phyloP scores from a whole-genome alignment of 805 yeast species.

The Torulaspora microellipsoides region DNA sequence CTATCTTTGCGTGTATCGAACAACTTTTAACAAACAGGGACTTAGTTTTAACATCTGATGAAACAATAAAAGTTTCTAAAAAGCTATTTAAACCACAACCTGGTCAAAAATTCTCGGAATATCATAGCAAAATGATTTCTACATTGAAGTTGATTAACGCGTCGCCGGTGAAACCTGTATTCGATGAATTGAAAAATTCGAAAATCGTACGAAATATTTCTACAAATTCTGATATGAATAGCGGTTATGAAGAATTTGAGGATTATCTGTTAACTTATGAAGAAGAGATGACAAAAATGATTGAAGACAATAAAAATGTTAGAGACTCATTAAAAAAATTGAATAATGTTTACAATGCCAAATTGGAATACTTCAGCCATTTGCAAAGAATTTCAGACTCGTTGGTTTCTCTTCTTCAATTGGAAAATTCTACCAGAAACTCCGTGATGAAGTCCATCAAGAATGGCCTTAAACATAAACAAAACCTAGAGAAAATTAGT shows the following conservation, averaged over 20 bases:
- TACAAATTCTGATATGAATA: slow-evolving; percentile 7
- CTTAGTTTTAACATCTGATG: slow-evolving; percentile 22
- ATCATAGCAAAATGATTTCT: slow-evolving; percentile 30
- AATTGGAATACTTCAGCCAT: slow-evolving; percentile 76
- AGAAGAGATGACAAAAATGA: slow-evolving; percentile 16
- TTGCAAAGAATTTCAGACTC: slow-evolving; percentile 84
- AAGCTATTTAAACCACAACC: slow-evolving; percentile 16
- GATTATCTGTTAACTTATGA: slow-evolving; percentile 26
- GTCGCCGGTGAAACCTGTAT: slow-evolving; percentile 28
- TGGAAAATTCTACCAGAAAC: slow-evolving; percentile 18
- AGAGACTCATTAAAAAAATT: slow-evolving; percentile 46
- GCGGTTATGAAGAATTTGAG: slow-evolving; percentile 20
- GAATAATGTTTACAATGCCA: slow-evolving; percentile 69
- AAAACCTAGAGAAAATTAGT: slow-evolving; percentile 24
- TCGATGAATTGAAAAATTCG: slow-evolving; percentile 33
- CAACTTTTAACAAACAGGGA: slow-evolving; percentile 44
- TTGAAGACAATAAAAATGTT: slow-evolving; percentile 24
- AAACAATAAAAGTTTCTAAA: slow-evolving; percentile 20
- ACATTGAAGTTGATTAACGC: slow-evolving; percentile 24
- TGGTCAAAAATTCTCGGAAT: slow-evolving; percentile 28
- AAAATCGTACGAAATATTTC: slow-evolving; percentile 19
- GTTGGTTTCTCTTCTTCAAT: slow-evolving; percentile 48
- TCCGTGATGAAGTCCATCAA: slow-evolving; percentile 21
- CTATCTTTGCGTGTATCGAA: slow-evolving; percentile 52
- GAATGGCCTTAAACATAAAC: slow-evolving; percentile 19